A percentile compares a stretch with the other conserved stretches of the same genome.
Conservation (phyloP, 1,284 basidiomycete genomes). For the Lignosus rhinocerotis region DNA sequence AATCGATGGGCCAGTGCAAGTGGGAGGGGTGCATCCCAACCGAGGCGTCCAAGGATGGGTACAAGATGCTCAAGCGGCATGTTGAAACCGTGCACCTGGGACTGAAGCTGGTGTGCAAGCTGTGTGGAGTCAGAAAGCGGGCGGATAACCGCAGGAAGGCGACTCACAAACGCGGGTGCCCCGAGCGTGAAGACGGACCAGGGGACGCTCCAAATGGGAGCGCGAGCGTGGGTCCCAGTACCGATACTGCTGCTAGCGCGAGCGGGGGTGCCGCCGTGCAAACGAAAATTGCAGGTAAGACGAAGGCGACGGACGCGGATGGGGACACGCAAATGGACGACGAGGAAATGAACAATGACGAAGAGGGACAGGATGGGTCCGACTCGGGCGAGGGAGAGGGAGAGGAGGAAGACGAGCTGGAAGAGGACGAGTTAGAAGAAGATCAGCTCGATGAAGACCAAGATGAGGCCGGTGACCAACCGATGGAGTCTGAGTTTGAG, state of each 20-base stretch:
- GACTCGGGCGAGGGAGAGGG: neutral
- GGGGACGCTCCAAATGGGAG: neutral
- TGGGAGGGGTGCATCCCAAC: slow-evolving; percentile 14
- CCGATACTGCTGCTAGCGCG: neutral
- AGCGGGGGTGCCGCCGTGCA: neutral
- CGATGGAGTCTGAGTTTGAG: slow-evolving; percentile 8
- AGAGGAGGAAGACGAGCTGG: slow-evolving; percentile 8
- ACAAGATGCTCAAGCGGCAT: slow-evolving; percentile 19
- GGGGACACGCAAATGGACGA: neutral
- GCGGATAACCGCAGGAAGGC: slow-evolving; percentile 11
- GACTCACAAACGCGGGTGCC: slow-evolving; percentile 12
- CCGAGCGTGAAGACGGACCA: slow-evolving; percentile 4
- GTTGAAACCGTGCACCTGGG: slow-evolving; percentile 16
- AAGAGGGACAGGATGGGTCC: neutral
- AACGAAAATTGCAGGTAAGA: neutral
- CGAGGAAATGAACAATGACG: neutral
- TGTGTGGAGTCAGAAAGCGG: slow-evolving; percentile 11
- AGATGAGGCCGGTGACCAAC: neutral
- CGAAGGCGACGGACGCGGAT: neutral
- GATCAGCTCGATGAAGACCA: slow-evolving; percentile 8
- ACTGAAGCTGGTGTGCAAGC: slow-evolving; percentile 6
- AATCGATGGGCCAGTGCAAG: neutral
- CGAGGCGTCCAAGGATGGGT: slow-evolving; percentile 1
- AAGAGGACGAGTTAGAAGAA: slow-evolving; percentile 8
- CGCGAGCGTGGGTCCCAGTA: neutral